phyloP scores from a whole-genome alignment of 225 moss, liverwort and hornwort species.

The Ulota crispa region DNA sequence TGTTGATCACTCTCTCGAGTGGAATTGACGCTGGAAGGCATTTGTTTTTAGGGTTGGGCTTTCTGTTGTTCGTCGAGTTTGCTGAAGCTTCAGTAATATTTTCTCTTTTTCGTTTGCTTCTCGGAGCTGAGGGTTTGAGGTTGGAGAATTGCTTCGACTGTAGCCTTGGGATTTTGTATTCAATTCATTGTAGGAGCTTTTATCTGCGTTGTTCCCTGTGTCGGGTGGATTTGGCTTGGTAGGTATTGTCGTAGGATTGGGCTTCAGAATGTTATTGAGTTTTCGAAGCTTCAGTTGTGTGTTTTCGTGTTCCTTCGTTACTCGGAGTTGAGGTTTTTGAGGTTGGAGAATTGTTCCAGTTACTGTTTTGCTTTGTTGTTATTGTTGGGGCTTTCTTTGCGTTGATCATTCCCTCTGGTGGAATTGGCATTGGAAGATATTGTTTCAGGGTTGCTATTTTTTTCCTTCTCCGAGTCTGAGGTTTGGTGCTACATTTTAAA shows the following conservation, averaged over 20 bases:
- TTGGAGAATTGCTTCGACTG: background rate
- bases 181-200: background rate
- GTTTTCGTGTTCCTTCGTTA: background rate
- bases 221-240: background rate
- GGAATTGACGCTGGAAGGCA: background rate
- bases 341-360: background rate
- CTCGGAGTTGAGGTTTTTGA: background rate
- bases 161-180: background rate
- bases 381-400: background rate
- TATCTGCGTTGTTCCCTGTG: background rate
- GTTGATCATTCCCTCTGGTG: background rate
- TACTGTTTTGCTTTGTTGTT: background rate
- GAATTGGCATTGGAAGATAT: background rate
- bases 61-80: background rate
- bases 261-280: background rate
- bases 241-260: conserved; percentile 20
- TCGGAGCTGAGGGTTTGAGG: conserved; percentile 11
- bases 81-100: background rate
- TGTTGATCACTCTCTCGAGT: background rate
- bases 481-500: background rate
- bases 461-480: background rate
- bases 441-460: background rate
- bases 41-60: conserved; percentile 10
- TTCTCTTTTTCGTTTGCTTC: background rate
- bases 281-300: background rate